Evolutionary conservation across 1,284 basidiomycete species (phyloP).

Genomic region (Pterula multifida): DNA sequence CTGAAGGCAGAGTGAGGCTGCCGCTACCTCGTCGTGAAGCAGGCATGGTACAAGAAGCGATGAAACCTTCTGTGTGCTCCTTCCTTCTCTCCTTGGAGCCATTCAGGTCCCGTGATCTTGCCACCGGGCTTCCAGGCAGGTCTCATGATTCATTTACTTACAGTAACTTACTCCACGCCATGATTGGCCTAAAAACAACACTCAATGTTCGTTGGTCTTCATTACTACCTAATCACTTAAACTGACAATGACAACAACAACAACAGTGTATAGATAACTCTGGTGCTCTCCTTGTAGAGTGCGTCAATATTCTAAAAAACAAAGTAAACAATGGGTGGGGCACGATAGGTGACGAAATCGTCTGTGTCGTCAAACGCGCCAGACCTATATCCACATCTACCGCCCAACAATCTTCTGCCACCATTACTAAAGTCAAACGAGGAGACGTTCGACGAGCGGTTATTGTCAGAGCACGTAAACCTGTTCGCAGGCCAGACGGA

Average conservation of each 20-base stretch:
- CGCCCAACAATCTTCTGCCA: conserved; percentile 49
- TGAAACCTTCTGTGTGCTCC: too few relatives aligned
- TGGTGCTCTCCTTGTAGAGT: conserved; percentile 92
- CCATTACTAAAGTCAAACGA: conserved; percentile 74
- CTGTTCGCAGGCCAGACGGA: conserved; percentile 78
- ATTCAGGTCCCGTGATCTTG: conserved; percentile 3
- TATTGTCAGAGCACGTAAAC: conserved; percentile 85
- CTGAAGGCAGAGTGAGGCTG: conserved; percentile 56
- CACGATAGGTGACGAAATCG: conserved; percentile 88
- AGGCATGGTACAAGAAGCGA: conserved; percentile 31
- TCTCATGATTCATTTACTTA: too few relatives aligned
- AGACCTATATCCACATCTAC: conserved; percentile 64
- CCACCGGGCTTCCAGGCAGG: conserved; percentile 1
- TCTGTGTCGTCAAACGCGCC: conserved; percentile 91
- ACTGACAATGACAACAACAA: background rate
- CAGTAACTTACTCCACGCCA: too few relatives aligned
- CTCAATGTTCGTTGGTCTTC: conserved; percentile 51
- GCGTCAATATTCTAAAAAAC: conserved; percentile 93
- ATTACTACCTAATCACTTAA: too few relatives aligned
- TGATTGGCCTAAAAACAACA: conserved; percentile 91
- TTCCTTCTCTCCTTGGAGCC: too few relatives aligned
- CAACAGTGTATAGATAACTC: conserved; percentile 93
- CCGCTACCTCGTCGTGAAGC: conserved; percentile 66
- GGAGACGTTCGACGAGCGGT: conserved; percentile 94
- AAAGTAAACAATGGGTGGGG: conserved; percentile 87